Evolutionary conservation across 129 eudicot genomes (phyloP).

Genomic region (Kitagawia praeruptora): DNA sequence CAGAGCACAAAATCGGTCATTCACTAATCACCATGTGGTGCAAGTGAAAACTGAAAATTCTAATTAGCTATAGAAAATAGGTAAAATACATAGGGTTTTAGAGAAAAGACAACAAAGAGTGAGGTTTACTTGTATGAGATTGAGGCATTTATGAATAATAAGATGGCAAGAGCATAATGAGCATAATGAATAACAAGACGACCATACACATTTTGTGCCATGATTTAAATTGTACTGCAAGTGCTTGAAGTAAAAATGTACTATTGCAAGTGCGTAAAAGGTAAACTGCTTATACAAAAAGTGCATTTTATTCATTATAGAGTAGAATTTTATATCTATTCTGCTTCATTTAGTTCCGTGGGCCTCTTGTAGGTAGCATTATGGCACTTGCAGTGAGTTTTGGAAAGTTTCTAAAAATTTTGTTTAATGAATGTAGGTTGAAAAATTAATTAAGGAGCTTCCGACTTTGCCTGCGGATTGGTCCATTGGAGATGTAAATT

Average conservation of each 20-base stretch:
- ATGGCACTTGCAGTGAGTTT: not conserved
- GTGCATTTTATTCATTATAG: not conserved
- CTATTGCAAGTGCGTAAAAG: not conserved
- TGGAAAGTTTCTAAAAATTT: not conserved
- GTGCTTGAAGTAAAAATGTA: not conserved
- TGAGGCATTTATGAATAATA: too few relatives aligned
- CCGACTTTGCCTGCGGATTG: conserved; percentile 84
- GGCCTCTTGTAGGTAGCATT: not conserved
- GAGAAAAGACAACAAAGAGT: too few relatives aligned
- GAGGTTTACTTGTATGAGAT: too few relatives aligned
- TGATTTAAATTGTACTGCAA: not conserved
- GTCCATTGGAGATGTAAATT: conserved; percentile 46
- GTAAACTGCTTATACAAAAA: not conserved
- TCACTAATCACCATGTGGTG: too few relatives aligned
- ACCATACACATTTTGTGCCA: too few relatives aligned
- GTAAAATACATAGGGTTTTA: too few relatives aligned
- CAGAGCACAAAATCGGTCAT: too few relatives aligned
- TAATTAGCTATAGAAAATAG: too few relatives aligned
- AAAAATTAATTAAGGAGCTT: conserved; percentile 80
- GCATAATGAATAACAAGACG: too few relatives aligned
- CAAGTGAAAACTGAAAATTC: too few relatives aligned
- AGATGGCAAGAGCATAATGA: too few relatives aligned
- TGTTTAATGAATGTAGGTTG: conserved; percentile 47
- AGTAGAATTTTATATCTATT: not conserved
- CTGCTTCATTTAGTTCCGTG: not conserved